phyloP scores from a whole-genome alignment of 2,329 filamentous ascomycete genomes.

The Aspergillus sp. region DNA sequence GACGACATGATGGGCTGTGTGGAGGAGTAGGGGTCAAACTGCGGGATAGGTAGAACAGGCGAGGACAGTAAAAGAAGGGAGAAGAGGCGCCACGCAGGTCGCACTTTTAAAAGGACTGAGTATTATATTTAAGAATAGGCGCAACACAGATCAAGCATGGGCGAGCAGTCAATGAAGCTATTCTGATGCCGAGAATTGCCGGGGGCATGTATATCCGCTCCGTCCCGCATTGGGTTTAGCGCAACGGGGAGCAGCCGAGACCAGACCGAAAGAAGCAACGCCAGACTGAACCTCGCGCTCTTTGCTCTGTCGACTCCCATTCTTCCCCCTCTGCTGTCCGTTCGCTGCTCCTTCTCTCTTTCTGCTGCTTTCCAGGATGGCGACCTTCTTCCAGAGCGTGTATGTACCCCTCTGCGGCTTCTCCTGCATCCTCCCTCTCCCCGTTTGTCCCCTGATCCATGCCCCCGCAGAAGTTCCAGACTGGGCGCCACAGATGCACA shows the following conservation, averaged over 20 bases:
- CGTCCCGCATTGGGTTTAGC: conserved; percentile 14
- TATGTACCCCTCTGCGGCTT: conserved; percentile 24
- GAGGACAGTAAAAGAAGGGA: no score
- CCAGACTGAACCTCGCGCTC: not conserved
- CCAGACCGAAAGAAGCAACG: conserved; percentile 10
- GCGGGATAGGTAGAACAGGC: no score
- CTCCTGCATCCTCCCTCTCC: conserved; percentile 13
- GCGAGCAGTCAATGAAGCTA: no score
- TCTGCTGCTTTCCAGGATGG: conserved; percentile 25
- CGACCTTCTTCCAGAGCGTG: conserved; percentile 43
- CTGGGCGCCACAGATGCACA: conserved; percentile 4
- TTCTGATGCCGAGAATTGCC: no score
- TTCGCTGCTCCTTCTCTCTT: conserved; percentile 2
- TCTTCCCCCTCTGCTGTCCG: not conserved
- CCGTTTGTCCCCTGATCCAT: conserved; percentile 16
- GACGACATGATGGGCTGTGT: conserved; percentile 22
- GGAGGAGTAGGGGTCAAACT: not conserved
- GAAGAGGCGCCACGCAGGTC: no score
- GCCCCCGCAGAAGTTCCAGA: conserved; percentile 10
- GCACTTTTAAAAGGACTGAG: no score
- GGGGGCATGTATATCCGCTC: conserved; percentile 17
- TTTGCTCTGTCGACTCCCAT: not conserved
- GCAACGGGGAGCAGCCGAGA: conserved; percentile 9
- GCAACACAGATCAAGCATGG: no score
- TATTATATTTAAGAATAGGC: no score